Percentiles rank a stretch among this genome's conserved stretches.
phyloP scores from a whole-genome alignment of 805 yeast species.

The Candida sanyiensis region DNA sequence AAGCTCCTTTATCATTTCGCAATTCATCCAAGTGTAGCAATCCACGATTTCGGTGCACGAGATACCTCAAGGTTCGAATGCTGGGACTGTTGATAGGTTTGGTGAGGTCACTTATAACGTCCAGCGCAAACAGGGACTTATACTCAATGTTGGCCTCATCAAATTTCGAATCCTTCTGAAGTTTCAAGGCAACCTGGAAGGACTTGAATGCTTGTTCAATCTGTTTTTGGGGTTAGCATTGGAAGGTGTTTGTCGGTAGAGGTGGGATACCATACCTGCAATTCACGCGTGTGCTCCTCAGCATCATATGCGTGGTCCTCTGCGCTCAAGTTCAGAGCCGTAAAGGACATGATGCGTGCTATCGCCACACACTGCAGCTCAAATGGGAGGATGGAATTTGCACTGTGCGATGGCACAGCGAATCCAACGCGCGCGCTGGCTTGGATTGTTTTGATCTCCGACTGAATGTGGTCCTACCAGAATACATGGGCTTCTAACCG shows the following conservation, averaged over 20 bases:
- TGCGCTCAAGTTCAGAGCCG: conserved; percentile 73
- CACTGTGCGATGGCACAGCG: too few relatives aligned
- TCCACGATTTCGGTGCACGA: conserved; percentile 80
- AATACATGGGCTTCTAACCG: too few relatives aligned
- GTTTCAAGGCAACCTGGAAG: conserved; percentile 63
- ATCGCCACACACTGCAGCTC: too few relatives aligned
- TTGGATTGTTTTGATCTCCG: too few relatives aligned
- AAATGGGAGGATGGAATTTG: too few relatives aligned
- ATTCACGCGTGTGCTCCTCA: conserved; percentile 86
- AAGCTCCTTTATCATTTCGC: conserved; percentile 8
- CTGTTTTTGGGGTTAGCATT: conserved; percentile 21
- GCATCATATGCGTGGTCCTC: conserved; percentile 65
- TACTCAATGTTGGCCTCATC: conserved; percentile 50
- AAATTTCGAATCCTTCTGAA: conserved; percentile 47
- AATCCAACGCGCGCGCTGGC: too few relatives aligned
- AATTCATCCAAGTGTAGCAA: conserved; percentile 48
- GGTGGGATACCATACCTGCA: conserved; percentile 44
- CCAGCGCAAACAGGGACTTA: conserved; percentile 58
- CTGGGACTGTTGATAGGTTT: conserved; percentile 50
- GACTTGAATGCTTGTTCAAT: conserved; percentile 73
- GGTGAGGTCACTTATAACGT: conserved; percentile 50
- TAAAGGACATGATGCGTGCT: conserved; percentile 50
- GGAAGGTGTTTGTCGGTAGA: conserved; percentile 1
- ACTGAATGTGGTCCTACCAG: too few relatives aligned
- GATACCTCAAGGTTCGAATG: conserved; percentile 65